These are phyloP conservation scores for Fusarium oxysporum DNA, from an alignment of 2,329 filamentous ascomycete species.

Conservation along the genomic window DNA sequence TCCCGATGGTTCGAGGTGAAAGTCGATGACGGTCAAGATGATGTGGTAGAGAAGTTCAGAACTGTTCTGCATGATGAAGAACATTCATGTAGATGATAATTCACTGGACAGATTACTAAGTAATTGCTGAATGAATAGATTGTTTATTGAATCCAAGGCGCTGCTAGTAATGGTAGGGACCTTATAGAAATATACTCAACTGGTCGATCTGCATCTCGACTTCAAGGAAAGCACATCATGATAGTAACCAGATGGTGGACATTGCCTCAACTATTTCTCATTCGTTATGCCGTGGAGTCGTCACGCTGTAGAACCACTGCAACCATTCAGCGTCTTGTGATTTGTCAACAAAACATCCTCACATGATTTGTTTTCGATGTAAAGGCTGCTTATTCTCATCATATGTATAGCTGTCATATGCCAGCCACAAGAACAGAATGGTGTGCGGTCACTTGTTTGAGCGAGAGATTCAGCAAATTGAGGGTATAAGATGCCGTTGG, in stretches of 20 bases:
- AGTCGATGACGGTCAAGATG: conserved; percentile 50
- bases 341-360: neutral
- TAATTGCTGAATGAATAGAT: neutral
- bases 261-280: neutral
- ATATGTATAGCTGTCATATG: neutral
- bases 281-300: neutral
- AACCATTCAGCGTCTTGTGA: neutral
- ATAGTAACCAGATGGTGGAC: neutral
- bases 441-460: neutral
- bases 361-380: neutral
- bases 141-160: neutral
- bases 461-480: neutral
- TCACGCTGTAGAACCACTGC: neutral
- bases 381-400: neutral
- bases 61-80: neutral
- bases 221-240: neutral
- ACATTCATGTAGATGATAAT: neutral
- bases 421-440: neutral
- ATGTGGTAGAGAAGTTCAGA: conserved; percentile 53
- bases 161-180: neutral
- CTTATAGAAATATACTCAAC: neutral
- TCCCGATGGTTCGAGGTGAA: conserved; percentile 42
- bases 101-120: neutral
- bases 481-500: neutral
- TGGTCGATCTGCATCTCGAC: neutral